Evolutionary conservation across 1,284 basidiomycete species (phyloP).

Genomic region (Cerrena zonata): DNA sequence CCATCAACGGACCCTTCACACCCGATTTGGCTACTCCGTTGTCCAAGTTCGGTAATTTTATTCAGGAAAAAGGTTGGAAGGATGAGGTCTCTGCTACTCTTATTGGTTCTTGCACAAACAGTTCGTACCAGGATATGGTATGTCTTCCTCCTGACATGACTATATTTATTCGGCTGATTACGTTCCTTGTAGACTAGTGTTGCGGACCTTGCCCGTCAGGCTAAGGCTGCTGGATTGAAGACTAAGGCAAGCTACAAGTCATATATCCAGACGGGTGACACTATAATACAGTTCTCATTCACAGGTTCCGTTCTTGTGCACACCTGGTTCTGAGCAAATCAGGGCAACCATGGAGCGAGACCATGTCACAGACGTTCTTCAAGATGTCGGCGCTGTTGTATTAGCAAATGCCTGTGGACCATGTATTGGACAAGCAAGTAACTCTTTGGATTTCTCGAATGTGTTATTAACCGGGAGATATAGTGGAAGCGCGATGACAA

Average conservation of each 20-base stretch:
- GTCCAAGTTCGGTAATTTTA: constrained; percentile 81
- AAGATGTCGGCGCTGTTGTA: constrained; percentile 86
- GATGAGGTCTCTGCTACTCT: constrained; percentile 86
- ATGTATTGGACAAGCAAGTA: constrained; percentile 86
- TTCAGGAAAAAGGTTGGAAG: constrained; percentile 85
- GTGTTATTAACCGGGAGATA: neutral
- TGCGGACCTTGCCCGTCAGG: constrained; percentile 87
- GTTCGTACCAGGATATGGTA: constrained; percentile 93
- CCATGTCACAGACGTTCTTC: constrained; percentile 72
- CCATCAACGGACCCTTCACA: constrained; percentile 96
- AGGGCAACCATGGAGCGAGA: constrained; percentile 97
- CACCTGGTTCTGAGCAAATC: constrained; percentile 96
- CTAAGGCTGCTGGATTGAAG: constrained; percentile 75
- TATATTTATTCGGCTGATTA: neutral
- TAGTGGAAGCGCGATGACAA: constrained; percentile 93
- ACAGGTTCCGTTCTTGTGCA: constrained; percentile 95
- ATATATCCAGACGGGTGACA: neutral
- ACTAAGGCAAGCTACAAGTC: constrained; percentile 48
- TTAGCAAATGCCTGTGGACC: constrained; percentile 98
- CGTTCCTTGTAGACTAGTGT: constrained; percentile 63
- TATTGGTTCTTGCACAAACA: constrained; percentile 98
- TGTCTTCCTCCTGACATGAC: no score
- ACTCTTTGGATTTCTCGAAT: constrained; percentile 1
- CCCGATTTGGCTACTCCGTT: constrained; percentile 94
- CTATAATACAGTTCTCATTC: constrained; percentile 20